phyloP scores from a whole-genome alignment of 1,284 basidiomycete genomes.

The Heterobasidion occidentale region DNA sequence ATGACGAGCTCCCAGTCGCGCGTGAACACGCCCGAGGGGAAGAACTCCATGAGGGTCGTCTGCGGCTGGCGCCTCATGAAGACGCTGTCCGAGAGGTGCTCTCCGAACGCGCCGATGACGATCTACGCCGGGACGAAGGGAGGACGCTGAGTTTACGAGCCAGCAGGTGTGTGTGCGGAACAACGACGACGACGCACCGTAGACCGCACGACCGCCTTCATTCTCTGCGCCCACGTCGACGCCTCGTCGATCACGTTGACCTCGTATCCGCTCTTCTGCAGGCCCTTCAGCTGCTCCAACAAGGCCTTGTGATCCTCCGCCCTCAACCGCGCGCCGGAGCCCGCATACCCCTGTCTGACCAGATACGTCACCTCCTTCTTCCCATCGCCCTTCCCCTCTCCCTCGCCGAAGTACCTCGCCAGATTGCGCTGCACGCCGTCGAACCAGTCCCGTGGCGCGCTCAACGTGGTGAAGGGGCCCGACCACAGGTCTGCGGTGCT shows the following conservation, averaged over 20 bases:
- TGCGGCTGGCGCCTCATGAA: conserved; percentile 59
- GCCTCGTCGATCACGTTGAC: conserved; percentile 60
- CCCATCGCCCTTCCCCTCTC: conserved; percentile 14
- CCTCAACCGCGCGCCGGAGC: conserved; percentile 30
- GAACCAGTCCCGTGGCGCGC: conserved; percentile 62
- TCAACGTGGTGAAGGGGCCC: conserved; percentile 51
- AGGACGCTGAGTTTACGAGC: neutral
- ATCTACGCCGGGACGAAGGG: conserved; percentile 32
- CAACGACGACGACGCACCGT: conserved; percentile 41
- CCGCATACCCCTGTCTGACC: conserved; percentile 43
- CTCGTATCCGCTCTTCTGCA: conserved; percentile 54
- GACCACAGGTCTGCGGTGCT: conserved; percentile 31
- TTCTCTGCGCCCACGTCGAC: conserved; percentile 45
- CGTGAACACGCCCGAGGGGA: conserved; percentile 65
- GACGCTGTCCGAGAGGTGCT: conserved; percentile 62
- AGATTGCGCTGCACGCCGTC: conserved; percentile 40
- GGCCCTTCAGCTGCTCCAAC: conserved; percentile 37
- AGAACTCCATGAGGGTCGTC: conserved; percentile 74
- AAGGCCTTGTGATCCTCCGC: conserved; percentile 45
- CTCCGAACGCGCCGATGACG: conserved; percentile 65
- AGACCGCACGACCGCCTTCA: conserved; percentile 65
- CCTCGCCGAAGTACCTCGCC: conserved; percentile 19
- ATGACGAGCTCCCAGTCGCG: conserved; percentile 61
- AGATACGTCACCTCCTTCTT: conserved; percentile 60
- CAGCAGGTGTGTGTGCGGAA: neutral